Evolutionary conservation across 495 filamentous ascomycete species (phyloP).

Genomic region (Neurospora cerealis): DNA sequence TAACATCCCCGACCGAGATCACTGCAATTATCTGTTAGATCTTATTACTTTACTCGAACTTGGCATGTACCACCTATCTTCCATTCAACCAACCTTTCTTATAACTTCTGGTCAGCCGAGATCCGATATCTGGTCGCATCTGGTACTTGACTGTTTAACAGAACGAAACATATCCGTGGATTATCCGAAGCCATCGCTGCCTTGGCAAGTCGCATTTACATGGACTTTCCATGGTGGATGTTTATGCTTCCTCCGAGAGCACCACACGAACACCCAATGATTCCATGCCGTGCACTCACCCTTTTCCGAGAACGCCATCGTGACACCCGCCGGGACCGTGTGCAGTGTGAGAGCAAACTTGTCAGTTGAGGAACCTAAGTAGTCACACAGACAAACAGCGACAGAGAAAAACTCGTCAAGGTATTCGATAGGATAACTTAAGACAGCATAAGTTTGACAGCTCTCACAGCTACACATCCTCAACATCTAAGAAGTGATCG

Average conservation of each 20-base stretch:
- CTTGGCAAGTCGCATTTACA: background rate
- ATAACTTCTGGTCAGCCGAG: background rate
- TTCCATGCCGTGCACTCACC: background rate
- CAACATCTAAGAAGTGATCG: background rate
- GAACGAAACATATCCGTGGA: background rate
- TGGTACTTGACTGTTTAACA: too few species aligned
- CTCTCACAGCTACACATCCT: background rate
- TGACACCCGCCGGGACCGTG: background rate
- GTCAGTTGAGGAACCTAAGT: background rate
- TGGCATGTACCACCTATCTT: background rate
- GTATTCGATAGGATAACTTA: background rate
- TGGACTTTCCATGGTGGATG: background rate
- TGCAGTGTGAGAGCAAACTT: background rate
- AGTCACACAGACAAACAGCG: background rate
- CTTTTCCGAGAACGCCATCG: background rate
- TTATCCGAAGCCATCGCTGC: background rate
- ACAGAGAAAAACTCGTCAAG: background rate
- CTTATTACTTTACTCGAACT: background rate
- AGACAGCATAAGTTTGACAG: background rate
- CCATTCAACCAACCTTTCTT: background rate
- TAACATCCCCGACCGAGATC: background rate
- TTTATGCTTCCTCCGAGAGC: background rate
- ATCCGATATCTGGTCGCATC: background rate
- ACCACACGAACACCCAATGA: background rate
- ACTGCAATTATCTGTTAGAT: background rate